Conservation (phyloP, 2,329 filamentous ascomycete genomes). For the Microdochium paspali region DNA sequence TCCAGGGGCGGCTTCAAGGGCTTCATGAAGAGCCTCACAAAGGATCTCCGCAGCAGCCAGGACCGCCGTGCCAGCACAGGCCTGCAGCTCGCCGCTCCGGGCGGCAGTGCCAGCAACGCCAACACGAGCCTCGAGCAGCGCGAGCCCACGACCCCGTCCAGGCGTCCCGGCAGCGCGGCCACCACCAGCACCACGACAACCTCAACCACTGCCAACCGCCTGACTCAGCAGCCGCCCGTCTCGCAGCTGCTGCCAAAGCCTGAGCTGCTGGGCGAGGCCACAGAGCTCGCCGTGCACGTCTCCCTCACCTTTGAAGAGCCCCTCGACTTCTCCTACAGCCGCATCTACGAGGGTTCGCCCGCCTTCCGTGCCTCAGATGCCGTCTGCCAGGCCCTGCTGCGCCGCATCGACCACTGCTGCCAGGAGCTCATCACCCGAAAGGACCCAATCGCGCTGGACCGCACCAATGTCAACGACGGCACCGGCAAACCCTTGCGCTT, state of each 20-base stretch:
- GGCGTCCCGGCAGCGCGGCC: no score
- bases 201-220: neutral
- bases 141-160: neutral
- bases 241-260: neutral
- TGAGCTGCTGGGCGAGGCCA: neutral
- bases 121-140: neutral
- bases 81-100: neutral
- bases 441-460: conserved; percentile 35
- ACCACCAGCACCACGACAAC: neutral
- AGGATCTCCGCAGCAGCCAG: neutral
- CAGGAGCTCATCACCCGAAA: conserved; percentile 43
- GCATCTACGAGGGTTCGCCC: conserved; percentile 36
- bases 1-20: neutral
- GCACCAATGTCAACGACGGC: conserved; percentile 19
- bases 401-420: conserved; percentile 40
- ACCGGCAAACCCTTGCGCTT: conserved; percentile 34
- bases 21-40: conserved; percentile 1
- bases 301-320: conserved; percentile 36
- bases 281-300: conserved; percentile 28
- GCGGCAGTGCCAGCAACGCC: neutral
- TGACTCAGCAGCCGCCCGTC: neutral
- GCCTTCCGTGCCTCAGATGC: conserved; percentile 31
- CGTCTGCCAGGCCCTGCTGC: conserved; percentile 38
- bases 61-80: neutral
- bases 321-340: conserved; percentile 30